These are phyloP conservation scores for Cordyceps militaris DNA, from an alignment of 2,329 filamentous ascomycete genomes.

Conservation along the genomic window DNA sequence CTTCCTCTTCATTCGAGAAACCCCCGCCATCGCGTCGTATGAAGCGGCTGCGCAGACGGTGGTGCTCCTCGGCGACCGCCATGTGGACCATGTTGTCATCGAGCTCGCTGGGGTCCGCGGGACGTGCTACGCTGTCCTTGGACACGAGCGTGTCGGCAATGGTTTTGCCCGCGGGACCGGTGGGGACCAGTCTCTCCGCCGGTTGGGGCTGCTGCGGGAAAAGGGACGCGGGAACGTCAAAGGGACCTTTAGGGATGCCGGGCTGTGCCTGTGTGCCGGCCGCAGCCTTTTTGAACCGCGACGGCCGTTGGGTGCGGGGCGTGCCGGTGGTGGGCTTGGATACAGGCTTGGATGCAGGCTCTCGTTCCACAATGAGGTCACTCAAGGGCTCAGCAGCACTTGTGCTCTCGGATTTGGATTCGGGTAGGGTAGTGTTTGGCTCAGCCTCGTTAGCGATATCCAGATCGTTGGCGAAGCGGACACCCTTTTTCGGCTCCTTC, in stretches of 20 bases:
- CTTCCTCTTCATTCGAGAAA: slow-evolving; percentile 66
- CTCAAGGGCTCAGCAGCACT: slow-evolving; percentile 40
- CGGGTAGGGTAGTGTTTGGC: slow-evolving; percentile 13
- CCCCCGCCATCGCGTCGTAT: slow-evolving; percentile 72
- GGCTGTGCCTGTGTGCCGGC: slow-evolving; percentile 14
- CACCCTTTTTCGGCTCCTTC: slow-evolving; percentile 53
- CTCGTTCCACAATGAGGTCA: slow-evolving; percentile 44
- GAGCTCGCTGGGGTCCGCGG: slow-evolving; percentile 53
- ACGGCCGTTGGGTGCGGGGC: slow-evolving; percentile 31
- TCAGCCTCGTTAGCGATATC: slow-evolving; percentile 54
- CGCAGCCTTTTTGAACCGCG: slow-evolving; percentile 43
- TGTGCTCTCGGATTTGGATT: slow-evolving; percentile 20
- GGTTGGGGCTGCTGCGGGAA: slow-evolving; percentile 26
- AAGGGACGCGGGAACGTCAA: slow-evolving; percentile 36
- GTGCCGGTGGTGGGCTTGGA: slow-evolving; percentile 13
- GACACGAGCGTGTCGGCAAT: slow-evolving; percentile 56
- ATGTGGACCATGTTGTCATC: slow-evolving; percentile 64
- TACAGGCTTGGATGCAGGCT: slow-evolving; percentile 13
- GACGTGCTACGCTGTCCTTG: slow-evolving; percentile 32
- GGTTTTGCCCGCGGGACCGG: slow-evolving; percentile 45
- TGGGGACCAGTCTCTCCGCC: slow-evolving; percentile 30
- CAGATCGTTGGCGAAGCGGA: slow-evolving; percentile 70
- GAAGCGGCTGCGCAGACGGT: slow-evolving; percentile 72
- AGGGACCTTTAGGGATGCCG: slow-evolving; percentile 33
- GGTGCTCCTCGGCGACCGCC: slow-evolving; percentile 76